A percentile compares a stretch with the other conserved stretches of the same genome.
Evolutionary conservation across 108 stramenopile genomes (phyloP).

Genomic region (Cyclotella sp.): DNA sequence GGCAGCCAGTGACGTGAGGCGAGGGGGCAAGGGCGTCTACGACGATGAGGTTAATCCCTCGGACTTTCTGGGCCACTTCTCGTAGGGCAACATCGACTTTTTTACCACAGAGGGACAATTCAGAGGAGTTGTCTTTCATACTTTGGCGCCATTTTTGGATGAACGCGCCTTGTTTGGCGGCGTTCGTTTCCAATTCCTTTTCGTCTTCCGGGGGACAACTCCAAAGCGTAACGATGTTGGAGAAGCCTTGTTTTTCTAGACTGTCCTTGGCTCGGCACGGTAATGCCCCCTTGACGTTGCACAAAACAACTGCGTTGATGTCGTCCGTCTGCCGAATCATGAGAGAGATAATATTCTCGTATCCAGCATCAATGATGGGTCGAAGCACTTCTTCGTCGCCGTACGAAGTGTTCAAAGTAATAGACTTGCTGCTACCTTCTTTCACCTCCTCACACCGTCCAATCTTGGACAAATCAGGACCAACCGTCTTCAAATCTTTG

Average conservation of each 20-base stretch:
- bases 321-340: slow-evolving; percentile 25
- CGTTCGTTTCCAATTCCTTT: slow-evolving; percentile 26
- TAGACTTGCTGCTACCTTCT: slow-evolving; percentile 24
- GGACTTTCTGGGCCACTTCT: slow-evolving; percentile 33
- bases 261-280: slow-evolving; percentile 40
- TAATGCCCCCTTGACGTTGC: slow-evolving; percentile 16
- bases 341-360: slow-evolving; percentile 28
- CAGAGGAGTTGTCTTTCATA: slow-evolving; percentile 14
- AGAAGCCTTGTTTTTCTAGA: slow-evolving; percentile 39
- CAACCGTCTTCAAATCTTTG: slow-evolving; percentile 67
- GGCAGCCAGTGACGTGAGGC: slow-evolving; percentile 23
- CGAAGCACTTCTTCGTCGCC: slow-evolving; percentile 33
- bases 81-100: slow-evolving; percentile 38
- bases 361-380: slow-evolving; percentile 44
- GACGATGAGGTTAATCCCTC: slow-evolving; percentile 45
- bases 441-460: slow-evolving; percentile 38
- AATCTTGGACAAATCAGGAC: slow-evolving; percentile 56
- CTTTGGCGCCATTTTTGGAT: slow-evolving; percentile 44
- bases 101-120: slow-evolving; percentile 44
- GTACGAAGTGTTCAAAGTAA: slow-evolving; percentile 35
- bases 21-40: slow-evolving; percentile 48
- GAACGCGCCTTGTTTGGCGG: slow-evolving; percentile 30
- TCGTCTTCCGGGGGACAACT: slow-evolving; percentile 32
- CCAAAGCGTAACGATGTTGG: slow-evolving; percentile 44
- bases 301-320: slow-evolving; percentile 40